Evolutionary conservation across 2,329 filamentous ascomycete species (phyloP).

Genomic region (Westerdykella ornata): DNA sequence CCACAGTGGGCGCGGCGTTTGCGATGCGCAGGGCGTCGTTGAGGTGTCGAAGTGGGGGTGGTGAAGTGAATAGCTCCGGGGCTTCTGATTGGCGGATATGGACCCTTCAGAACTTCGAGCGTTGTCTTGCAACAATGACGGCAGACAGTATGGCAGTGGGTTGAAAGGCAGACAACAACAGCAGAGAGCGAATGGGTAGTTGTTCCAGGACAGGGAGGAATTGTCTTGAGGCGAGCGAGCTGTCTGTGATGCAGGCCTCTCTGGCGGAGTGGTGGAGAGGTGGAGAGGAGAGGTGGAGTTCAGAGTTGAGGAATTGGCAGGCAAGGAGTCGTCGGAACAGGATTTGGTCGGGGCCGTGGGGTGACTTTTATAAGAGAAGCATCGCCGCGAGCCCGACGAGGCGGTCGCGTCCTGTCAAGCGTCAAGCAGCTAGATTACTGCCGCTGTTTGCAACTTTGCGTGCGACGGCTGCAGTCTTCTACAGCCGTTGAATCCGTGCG

Average conservation of each 20-base stretch:
- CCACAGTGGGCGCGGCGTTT: slow-evolving; percentile 11
- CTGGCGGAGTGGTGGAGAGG: not conserved
- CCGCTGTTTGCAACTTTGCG: slow-evolving; percentile 39
- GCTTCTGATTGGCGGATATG: not conserved
- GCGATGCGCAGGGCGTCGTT: slow-evolving; percentile 12
- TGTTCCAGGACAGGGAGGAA: too few relatives aligned
- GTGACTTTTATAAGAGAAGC: slow-evolving; percentile 36
- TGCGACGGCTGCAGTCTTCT: slow-evolving; percentile 30
- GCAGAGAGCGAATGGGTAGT: not conserved
- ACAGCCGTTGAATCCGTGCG: slow-evolving; percentile 37
- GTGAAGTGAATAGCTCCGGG: not conserved
- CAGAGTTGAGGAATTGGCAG: slow-evolving; percentile 18
- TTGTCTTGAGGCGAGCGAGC: too few relatives aligned
- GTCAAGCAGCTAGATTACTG: slow-evolving; percentile 37
- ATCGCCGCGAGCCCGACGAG: slow-evolving; percentile 30
- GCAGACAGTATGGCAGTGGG: not conserved
- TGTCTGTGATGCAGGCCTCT: not conserved
- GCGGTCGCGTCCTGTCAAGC: slow-evolving; percentile 22
- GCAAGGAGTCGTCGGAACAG: slow-evolving; percentile 24
- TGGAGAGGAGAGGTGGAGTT: slow-evolving; percentile 2
- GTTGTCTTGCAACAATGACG: too few relatives aligned
- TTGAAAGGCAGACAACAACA: slow-evolving; percentile 1
- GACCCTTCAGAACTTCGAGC: too few relatives aligned
- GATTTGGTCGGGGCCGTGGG: slow-evolving; percentile 26
- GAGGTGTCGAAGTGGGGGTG: slow-evolving; percentile 4